Base-by-base conservation (phyloP, 345 rosid species). In the Barbarea vulgaris region DNA sequence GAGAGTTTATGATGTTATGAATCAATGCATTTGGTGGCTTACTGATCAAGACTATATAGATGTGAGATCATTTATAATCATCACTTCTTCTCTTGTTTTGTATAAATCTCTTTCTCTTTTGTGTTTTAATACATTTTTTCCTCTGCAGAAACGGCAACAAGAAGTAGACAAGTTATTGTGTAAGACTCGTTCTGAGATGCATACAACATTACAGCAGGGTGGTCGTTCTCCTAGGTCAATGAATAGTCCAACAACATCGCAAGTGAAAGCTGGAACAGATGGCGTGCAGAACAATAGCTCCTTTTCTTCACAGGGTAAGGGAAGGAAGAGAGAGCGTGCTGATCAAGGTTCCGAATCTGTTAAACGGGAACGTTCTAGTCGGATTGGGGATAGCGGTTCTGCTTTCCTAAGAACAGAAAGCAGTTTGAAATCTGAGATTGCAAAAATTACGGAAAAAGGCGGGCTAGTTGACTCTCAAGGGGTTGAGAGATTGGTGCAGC, bases 21-120 rank as follows among this genome's bases (percentile, higher is more conserved):
- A 88, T 77, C 76, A 82, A 71, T 72, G 96, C 81, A 74, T 91
- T 76, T 90, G 99, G 96, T 95, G 99, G 97, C 85, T 91, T 70
- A 95, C 96, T 60, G 99, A 95, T 84, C 89, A 85, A 85, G 82
- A 91, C 72, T 89, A 88, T 80, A 87, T 85, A 64, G 79, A 88
- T 88, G 98, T 94, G 84, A 86, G 93, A 83, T 61, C n/a, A n/a
- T n/a, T n/a, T 33, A 55, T 24, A 11, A 14, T 15, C 75, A 65
- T 30, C 18, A 60, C 42, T 30, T 17, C 3, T 41, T 9, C 1
- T 21, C 22, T 0, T 65, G 2, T 64, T 21, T n/a, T 47, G 14
- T 17, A 9, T 19, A 11, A 9, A 28, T 31, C 10, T 21, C 0
- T 31, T n/a, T 34, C 8, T 21, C 25, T 67, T 27, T 57, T 53